phyloP scores from a whole-genome alignment of 2,329 filamentous ascomycete genomes.

The Fusarium nanum region DNA sequence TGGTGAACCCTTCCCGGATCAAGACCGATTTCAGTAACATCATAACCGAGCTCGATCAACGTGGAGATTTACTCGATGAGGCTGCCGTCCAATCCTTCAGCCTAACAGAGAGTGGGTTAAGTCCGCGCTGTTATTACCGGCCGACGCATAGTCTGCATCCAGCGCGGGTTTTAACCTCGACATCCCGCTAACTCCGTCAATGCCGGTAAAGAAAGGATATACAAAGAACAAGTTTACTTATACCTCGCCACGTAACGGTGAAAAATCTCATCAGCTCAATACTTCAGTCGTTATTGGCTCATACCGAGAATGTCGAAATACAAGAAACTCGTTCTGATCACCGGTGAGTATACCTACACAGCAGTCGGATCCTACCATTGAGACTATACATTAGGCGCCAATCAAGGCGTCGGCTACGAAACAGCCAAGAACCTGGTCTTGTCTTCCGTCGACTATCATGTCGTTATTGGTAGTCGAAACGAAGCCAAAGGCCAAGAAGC shows the following conservation, averaged over 20 bases:
- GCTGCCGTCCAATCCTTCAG: accelerated
- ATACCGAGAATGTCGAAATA: constrained; percentile 6
- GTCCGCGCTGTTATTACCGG: constrained; percentile 1
- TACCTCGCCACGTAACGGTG: not conserved
- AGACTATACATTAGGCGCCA: constrained; percentile 15
- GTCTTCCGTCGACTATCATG: constrained; percentile 16
- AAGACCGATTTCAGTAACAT: no score
- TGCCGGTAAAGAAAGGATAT: accelerated
- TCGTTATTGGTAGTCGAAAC: constrained; percentile 18
- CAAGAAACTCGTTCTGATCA: constrained; percentile 15
- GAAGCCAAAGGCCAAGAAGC: constrained; percentile 14
- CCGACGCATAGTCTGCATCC: not conserved
- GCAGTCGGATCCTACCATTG: not conserved
- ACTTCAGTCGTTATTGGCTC: accelerated
- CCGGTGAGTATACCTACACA: not conserved
- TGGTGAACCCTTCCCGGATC: accelerated
- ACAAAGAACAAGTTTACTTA: accelerated
- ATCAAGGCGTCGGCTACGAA: constrained; percentile 24
- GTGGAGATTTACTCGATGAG: accelerated
- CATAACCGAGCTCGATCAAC: accelerated
- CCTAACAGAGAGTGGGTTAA: not conserved
- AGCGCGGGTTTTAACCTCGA: constrained; percentile 3
- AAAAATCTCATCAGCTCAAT: no score
- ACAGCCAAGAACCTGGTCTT: constrained; percentile 20
- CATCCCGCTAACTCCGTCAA: constrained; percentile 3